A percentile compares a stretch with the other conserved stretches of the same genome.
Conservation (phyloP, 2,329 filamentous ascomycete species). For the Diaporthe capsici region DNA sequence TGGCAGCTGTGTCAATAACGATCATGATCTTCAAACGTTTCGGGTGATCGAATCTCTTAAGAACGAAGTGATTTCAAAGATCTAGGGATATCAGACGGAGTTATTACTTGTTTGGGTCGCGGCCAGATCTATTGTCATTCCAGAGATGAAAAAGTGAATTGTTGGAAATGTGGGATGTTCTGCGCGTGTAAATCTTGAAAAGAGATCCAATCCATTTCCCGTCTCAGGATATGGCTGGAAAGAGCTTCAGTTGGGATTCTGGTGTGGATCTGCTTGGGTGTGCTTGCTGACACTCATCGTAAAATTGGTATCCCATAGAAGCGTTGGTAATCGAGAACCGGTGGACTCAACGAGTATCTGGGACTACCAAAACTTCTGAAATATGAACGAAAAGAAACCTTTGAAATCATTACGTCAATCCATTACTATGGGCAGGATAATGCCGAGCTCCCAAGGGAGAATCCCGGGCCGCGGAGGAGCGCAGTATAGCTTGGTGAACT, state of each 20-base stretch:
- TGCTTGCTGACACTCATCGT: background rate
- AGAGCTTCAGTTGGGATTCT: background rate
- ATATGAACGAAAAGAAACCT: background rate
- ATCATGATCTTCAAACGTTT: background rate
- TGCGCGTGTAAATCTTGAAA: too few relatives aligned
- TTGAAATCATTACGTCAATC: background rate
- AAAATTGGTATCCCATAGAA: background rate
- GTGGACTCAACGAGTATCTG: background rate
- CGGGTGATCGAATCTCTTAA: too few relatives aligned
- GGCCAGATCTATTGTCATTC: background rate
- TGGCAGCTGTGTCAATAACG: background rate
- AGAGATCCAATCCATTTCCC: too few relatives aligned
- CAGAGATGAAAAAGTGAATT: background rate
- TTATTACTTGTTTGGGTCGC: too few relatives aligned
- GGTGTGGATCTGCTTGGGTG: background rate
- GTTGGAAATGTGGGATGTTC: background rate
- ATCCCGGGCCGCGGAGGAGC: background rate
- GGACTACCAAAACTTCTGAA: background rate
- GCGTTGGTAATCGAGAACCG: background rate
- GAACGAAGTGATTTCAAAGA: too few relatives aligned
- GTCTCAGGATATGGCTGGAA: background rate
- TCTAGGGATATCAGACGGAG: too few relatives aligned
- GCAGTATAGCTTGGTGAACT: background rate
- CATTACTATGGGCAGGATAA: too few relatives aligned
- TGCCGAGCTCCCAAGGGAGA: background rate